These are phyloP conservation scores for Bipolaris oryzae DNA, from an alignment of 2,329 filamentous ascomycete genomes.

Conservation along the genomic window DNA sequence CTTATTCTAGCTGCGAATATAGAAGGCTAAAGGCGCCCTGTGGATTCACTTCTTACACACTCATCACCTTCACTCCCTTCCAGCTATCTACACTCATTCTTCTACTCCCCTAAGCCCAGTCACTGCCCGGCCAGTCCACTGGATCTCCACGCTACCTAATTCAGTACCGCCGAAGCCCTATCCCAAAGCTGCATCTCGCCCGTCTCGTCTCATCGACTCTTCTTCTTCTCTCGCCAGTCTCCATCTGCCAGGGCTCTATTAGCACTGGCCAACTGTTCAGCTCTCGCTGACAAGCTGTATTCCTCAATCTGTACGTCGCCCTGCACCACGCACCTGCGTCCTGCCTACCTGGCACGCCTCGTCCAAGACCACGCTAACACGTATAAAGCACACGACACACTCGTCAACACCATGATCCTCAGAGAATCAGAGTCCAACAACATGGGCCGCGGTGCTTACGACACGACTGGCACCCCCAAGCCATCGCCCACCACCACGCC, in stretches of 20 bases:
- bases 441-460: conserved; percentile 58
- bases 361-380: conserved; percentile 33
- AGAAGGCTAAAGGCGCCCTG: conserved; percentile 40
- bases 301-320: conserved; percentile 28
- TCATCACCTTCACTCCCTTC: conserved; percentile 34
- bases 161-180: not conserved
- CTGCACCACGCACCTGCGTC: conserved; percentile 14
- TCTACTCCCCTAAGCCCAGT: conserved; percentile 22
- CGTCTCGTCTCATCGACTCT: conserved; percentile 27
- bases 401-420: conserved; percentile 50
- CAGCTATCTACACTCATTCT: conserved; percentile 35
- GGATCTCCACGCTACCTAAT: conserved; percentile 39
- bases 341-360: not conserved
- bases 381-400: conserved; percentile 38
- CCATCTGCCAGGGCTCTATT: conserved; percentile 11
- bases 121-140: conserved; percentile 42
- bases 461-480: conserved; percentile 57
- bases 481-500: conserved; percentile 43
- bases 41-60: conserved; percentile 27
- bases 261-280: conserved; percentile 31
- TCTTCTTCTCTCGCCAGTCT: conserved; percentile 25
- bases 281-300: conserved; percentile 28
- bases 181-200: not conserved
- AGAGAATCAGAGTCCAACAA: conserved; percentile 51
- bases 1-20: conserved; percentile 38